Percentiles rank a stretch among this genome's conserved stretches.
These are phyloP conservation scores for Fusarium chlamydosporum DNA, from an alignment of 2,329 filamentous ascomycete species.

Conservation along the genomic window DNA sequence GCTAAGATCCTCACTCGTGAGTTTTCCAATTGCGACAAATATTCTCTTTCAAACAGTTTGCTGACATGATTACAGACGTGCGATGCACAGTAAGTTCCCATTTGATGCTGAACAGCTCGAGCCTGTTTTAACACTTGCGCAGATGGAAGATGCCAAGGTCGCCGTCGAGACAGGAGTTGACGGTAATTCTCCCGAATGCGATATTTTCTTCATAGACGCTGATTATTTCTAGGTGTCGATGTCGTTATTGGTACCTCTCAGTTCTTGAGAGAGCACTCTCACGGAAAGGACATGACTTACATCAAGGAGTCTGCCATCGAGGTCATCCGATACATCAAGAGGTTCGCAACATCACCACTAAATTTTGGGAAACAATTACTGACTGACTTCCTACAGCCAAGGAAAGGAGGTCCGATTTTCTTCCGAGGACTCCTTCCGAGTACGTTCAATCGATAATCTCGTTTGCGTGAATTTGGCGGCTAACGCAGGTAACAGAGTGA, in stretches of 20 bases:
- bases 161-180: slow-evolving; percentile 63
- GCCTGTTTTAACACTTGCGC: not conserved
- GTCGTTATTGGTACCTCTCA: slow-evolving; percentile 84
- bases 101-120: not conserved
- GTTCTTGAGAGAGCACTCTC: slow-evolving; percentile 85
- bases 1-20: slow-evolving; percentile 55
- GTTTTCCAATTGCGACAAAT: not conserved
- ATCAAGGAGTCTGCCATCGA: slow-evolving; percentile 82
- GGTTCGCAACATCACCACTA: slow-evolving; percentile 63
- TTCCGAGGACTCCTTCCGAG: slow-evolving; percentile 80
- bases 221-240: slow-evolving; percentile 82
- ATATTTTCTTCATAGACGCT: slow-evolving; percentile 56
- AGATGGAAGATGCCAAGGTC: slow-evolving; percentile 66
- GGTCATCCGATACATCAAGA: slow-evolving; percentile 88
- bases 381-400: slow-evolving; percentile 39
- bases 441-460: not conserved
- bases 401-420: slow-evolving; percentile 63
- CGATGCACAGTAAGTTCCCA: slow-evolving; percentile 19
- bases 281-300: slow-evolving; percentile 89
- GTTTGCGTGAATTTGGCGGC: not conserved
- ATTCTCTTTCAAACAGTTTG: not conserved
- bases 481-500: slow-evolving; percentile 58
- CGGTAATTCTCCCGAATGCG: not conserved
- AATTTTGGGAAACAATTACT: not conserved
- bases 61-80: slow-evolving; percentile 1